Conservation (phyloP, 768 basidiomycete genomes). For the Austroboletus eburneus region DNA sequence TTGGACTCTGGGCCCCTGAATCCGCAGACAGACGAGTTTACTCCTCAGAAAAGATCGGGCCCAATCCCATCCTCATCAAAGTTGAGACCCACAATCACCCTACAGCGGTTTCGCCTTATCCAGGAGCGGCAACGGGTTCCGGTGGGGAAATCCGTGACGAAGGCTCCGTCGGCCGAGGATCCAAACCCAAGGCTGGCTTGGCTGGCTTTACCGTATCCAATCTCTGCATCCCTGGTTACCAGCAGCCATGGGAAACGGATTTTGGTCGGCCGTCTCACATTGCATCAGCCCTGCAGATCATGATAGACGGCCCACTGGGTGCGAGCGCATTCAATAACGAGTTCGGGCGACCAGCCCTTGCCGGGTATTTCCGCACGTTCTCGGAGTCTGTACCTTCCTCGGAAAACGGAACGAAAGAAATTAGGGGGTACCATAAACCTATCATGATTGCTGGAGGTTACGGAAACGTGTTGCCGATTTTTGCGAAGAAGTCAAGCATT, state of each 20-base stretch:
- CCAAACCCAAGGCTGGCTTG: constrained; percentile 94
- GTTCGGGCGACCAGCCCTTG: constrained; percentile 88
- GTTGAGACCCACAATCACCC: constrained; percentile 99
- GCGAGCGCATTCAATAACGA: constrained; percentile 98
- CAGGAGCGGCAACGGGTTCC: constrained; percentile 97
- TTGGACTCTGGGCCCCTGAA: constrained; percentile 46
- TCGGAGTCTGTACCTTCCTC: constrained; percentile 65
- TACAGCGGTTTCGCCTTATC: constrained; percentile 96
- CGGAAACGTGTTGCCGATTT: constrained; percentile 85
- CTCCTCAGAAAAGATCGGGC: constrained; percentile 49
- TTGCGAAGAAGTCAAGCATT: constrained; percentile 76
- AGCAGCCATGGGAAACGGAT: constrained; percentile 95
- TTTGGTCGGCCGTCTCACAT: constrained; percentile 90
- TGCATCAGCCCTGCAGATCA: constrained; percentile 91
- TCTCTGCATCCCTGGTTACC: constrained; percentile 84
- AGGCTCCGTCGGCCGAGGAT: constrained; percentile 92
- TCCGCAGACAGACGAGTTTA: constrained; percentile 43
- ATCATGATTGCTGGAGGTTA: constrained; percentile 99
- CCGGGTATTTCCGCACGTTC: constrained; percentile 96
- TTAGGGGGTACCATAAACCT: constrained; percentile 98
- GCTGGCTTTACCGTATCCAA: constrained; percentile 92
- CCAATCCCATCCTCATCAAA: constrained; percentile 89
- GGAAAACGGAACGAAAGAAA: constrained; percentile 48
- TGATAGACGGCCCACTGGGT: constrained; percentile 94
- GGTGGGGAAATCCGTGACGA: constrained; percentile 99